A percentile compares a stretch with the other conserved stretches of the same genome.
Conservation (phyloP, 495 filamentous ascomycete genomes). For the Podospora appendiculata region DNA sequence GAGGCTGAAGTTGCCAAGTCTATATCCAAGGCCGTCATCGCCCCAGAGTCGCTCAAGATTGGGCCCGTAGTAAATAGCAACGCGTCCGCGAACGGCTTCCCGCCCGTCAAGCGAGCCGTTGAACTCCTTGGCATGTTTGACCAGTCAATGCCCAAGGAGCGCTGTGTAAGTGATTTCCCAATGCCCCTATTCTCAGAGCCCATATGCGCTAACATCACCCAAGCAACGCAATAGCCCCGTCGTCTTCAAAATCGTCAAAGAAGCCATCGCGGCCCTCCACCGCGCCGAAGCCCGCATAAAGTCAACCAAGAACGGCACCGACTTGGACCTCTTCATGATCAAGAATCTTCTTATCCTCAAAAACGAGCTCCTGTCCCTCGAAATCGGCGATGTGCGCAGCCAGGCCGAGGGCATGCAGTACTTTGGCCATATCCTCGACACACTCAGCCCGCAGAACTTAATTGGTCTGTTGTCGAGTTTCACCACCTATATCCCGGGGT, state of each 20-base stretch:
- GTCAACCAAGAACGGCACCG: conserved; percentile 36
- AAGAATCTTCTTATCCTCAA: conserved; percentile 87
- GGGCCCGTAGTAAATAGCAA: conserved; percentile 28
- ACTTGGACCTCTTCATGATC: conserved; percentile 80
- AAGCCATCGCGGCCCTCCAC: conserved; percentile 38
- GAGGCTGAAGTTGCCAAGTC: conserved; percentile 44
- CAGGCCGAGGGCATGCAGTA: conserved; percentile 45
- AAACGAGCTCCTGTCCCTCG: conserved; percentile 84
- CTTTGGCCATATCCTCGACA: conserved; percentile 71
- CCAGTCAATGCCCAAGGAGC: conserved; percentile 53
- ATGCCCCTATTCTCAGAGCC: not conserved
- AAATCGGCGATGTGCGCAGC: conserved; percentile 78
- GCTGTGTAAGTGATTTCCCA: conserved; percentile 53
- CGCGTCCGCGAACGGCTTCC: conserved; percentile 49
- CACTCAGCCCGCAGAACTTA: conserved; percentile 48
- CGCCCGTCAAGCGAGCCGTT: conserved; percentile 67
- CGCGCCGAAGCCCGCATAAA: conserved; percentile 46
- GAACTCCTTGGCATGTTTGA: conserved; percentile 82
- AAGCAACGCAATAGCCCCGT: conserved; percentile 45
- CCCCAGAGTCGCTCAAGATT: conserved; percentile 35
- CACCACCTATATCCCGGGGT: conserved; percentile 26
- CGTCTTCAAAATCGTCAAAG: conserved; percentile 37
- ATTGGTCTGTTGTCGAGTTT: conserved; percentile 33
- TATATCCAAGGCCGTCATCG: conserved; percentile 36
- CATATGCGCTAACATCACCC: conserved; percentile 10